phyloP scores from a whole-genome alignment of 331 rosid genomes.

The Acacia pycnantha region DNA sequence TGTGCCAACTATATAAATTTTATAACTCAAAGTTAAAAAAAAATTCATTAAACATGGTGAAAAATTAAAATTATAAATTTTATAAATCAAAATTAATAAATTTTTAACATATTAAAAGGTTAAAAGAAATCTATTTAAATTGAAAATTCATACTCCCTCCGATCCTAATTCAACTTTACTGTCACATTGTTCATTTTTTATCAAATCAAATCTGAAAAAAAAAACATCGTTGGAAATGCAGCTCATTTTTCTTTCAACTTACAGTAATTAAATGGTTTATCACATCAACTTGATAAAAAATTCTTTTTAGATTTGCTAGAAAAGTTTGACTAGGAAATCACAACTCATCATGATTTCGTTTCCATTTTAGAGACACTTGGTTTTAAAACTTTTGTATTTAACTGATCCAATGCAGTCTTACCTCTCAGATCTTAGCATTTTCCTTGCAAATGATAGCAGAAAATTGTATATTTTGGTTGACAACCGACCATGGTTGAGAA shows the following conservation, averaged over 20 bases:
- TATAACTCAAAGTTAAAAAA: no score
- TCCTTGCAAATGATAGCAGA: slow-evolving; percentile 74
- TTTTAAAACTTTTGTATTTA: neutral
- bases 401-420: slow-evolving; percentile 64
- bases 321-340: neutral
- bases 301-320: neutral
- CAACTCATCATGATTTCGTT: neutral
- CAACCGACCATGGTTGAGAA: slow-evolving; percentile 91
- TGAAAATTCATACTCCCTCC: no score
- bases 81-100: no score
- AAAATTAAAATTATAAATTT: no score
- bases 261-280: slow-evolving; percentile 2
- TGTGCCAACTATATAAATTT: no score
- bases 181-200: no score
- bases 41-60: no score
- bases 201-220: neutral
- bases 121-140: no score
- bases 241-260: slow-evolving; percentile 13
- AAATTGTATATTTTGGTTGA: slow-evolving; percentile 84
- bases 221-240: slow-evolving; percentile 1
- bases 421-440: slow-evolving; percentile 84
- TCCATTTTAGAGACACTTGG: neutral
- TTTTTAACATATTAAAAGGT: no score
- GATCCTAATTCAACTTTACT: no score
- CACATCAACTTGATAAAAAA: neutral